Percentiles rank a stretch among this genome's conserved stretches.
These are phyloP conservation scores for Coemansia sp. DNA, from an alignment of 192 early-diverging fungal species.

Conservation along the genomic window DNA sequence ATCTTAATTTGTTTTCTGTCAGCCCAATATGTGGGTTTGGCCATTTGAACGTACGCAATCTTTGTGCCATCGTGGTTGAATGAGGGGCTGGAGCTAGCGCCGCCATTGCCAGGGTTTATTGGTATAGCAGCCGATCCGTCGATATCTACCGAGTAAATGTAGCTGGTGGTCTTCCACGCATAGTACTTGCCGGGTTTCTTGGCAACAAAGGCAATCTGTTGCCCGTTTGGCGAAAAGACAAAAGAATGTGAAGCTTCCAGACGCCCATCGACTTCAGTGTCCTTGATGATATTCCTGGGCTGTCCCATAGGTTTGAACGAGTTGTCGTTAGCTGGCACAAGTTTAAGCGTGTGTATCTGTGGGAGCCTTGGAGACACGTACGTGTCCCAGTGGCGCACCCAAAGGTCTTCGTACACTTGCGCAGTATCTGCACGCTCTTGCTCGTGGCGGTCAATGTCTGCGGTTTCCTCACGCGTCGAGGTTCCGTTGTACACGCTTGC, in stretches of 20 bases:
- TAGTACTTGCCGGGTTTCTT: constrained; percentile 63
- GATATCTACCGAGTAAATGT: constrained; percentile 47
- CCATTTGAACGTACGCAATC: constrained; percentile 79
- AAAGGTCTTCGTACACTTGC: constrained; percentile 67
- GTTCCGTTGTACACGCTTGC: constrained; percentile 67
- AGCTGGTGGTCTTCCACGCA: constrained; percentile 77
- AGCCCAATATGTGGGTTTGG: constrained; percentile 68
- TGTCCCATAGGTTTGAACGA: constrained; percentile 24
- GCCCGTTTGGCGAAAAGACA: constrained; percentile 69
- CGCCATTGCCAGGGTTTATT: constrained; percentile 55
- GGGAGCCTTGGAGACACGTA: constrained; percentile 63
- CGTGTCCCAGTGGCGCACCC: constrained; percentile 83
- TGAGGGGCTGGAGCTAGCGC: constrained; percentile 65
- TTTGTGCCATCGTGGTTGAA: constrained; percentile 66
- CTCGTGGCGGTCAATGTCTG: constrained; percentile 55
- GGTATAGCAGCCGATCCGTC: constrained; percentile 14
- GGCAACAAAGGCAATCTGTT: constrained; percentile 69
- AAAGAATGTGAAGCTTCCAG: constrained; percentile 61
- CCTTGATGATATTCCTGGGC: constrained; percentile 37
- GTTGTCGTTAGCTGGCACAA: constrained; percentile 35
- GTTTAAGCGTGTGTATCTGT: constrained; percentile 61
- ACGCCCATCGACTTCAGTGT: constrained; percentile 49
- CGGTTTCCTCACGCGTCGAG: constrained; percentile 60
- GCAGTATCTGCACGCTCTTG: constrained; percentile 61
- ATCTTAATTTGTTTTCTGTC: constrained; percentile 74